phyloP scores from a whole-genome alignment of 805 yeast genomes.

The Hanseniaspora clermontiae region DNA sequence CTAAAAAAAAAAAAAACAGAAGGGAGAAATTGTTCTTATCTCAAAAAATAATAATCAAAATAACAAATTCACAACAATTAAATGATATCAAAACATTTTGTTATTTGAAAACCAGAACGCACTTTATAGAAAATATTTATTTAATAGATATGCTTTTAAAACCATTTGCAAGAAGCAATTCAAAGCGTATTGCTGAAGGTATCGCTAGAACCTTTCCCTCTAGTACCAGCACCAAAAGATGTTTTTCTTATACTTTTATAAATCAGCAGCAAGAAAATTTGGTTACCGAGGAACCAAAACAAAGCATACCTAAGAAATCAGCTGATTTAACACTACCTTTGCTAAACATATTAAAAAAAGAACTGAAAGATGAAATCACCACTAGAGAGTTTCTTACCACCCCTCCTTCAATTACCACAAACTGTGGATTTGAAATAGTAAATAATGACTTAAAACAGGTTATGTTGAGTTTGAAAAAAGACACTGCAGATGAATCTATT shows the following conservation, averaged over 20 bases:
- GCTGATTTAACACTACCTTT: background rate
- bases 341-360: background rate
- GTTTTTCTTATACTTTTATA: background rate
- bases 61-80: no score
- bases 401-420: background rate
- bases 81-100: no score
- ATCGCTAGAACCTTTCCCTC: no score
- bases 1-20: no score
- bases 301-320: background rate
- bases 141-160: no score
- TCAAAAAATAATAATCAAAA: no score
- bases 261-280: background rate
- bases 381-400: background rate
- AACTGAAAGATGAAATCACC: background rate
- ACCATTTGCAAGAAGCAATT: no score
- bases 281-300: background rate
- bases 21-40: no score
- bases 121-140: no score
- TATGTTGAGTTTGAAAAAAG: slow-evolving; percentile 26
- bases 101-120: no score
- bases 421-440: background rate
- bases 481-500: slow-evolving; percentile 43
- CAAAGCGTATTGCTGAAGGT: no score
- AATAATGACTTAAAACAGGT: background rate
- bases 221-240: background rate